Conservation (phyloP, 2,329 filamentous ascomycete species). For the Hymenoscyphus albidus region DNA sequence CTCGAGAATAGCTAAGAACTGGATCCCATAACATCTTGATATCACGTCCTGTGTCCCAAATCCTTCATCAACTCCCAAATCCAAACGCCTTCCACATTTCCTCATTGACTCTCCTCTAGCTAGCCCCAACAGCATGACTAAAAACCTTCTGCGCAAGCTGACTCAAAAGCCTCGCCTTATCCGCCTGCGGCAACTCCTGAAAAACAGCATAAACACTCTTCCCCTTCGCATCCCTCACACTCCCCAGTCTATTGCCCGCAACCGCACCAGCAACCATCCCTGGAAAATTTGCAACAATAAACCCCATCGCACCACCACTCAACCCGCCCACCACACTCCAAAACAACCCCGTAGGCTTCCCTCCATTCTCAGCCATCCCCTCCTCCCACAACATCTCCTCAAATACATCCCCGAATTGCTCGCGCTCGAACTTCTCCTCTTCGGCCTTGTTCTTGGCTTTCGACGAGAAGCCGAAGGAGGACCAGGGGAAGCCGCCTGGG, state of each 20-base stretch:
- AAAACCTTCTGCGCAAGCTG: constrained; percentile 86
- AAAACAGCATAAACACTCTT: constrained; percentile 93
- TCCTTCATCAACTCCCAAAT: background rate
- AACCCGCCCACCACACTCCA: constrained; percentile 83
- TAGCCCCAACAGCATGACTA: constrained; percentile 63
- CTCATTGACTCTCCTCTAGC: background rate
- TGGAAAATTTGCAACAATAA: constrained; percentile 90
- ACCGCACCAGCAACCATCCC: constrained; percentile 87
- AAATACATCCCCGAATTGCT: constrained; percentile 85
- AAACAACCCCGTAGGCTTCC: constrained; percentile 66
- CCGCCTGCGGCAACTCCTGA: constrained; percentile 73
- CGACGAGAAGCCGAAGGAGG: constrained; percentile 55
- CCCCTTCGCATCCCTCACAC: constrained; percentile 81
- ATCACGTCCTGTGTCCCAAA: background rate
- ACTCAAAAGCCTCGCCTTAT: constrained; percentile 75
- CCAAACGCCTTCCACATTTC: background rate
- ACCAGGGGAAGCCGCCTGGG: constrained; percentile 68
- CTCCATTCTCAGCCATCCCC: constrained; percentile 70
- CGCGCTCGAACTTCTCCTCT: constrained; percentile 59
- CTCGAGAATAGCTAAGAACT: background rate
- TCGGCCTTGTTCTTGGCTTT: constrained; percentile 45
- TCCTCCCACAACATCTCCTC: constrained; percentile 88
- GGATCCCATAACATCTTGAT: background rate
- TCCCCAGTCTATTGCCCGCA: constrained; percentile 87
- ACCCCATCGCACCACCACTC: constrained; percentile 85